These are phyloP conservation scores for Penicillium sp. DNA, from an alignment of 2,329 filamentous ascomycete genomes.

Conservation along the genomic window DNA sequence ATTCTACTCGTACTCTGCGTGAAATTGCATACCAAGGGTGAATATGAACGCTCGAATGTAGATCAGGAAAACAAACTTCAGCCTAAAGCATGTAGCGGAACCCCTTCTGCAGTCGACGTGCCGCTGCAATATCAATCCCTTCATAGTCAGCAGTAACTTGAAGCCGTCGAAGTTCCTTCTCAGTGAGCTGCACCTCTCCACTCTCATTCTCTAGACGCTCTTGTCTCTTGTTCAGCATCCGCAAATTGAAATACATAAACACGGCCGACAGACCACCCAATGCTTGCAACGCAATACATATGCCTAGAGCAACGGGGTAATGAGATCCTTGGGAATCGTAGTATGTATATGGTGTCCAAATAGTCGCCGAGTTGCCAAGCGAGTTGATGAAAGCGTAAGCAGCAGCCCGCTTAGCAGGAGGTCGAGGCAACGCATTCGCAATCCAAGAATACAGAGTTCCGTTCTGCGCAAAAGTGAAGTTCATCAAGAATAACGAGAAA, in stretches of 20 bases:
- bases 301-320: slow-evolving; percentile 39
- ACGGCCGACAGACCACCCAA: slow-evolving; percentile 28
- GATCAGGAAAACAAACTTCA: too few species aligned
- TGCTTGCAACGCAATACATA: slow-evolving; percentile 36
- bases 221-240: slow-evolving; percentile 49
- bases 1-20: too few species aligned
- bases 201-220: slow-evolving; percentile 23
- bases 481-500: slow-evolving; percentile 57
- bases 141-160: slow-evolving; percentile 51
- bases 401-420: slow-evolving; percentile 57
- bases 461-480: slow-evolving; percentile 54
- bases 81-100: slow-evolving; percentile 49
- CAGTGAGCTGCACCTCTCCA: slow-evolving; percentile 39
- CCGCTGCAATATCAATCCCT: slow-evolving; percentile 48
- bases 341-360: slow-evolving; percentile 56
- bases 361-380: slow-evolving; percentile 54
- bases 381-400: slow-evolving; percentile 59
- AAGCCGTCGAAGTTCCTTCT: slow-evolving; percentile 46
- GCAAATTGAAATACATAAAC: slow-evolving; percentile 30
- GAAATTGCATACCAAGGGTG: background rate
- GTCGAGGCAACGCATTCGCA: slow-evolving; percentile 52
- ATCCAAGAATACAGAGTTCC: slow-evolving; percentile 43
- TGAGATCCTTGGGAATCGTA: slow-evolving; percentile 32
- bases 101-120: slow-evolving; percentile 51
- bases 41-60: too few species aligned